These are phyloP conservation scores for Antitrichia curtipendula DNA, from an alignment of 225 moss, liverwort and hornwort species.

Conservation along the genomic window DNA sequence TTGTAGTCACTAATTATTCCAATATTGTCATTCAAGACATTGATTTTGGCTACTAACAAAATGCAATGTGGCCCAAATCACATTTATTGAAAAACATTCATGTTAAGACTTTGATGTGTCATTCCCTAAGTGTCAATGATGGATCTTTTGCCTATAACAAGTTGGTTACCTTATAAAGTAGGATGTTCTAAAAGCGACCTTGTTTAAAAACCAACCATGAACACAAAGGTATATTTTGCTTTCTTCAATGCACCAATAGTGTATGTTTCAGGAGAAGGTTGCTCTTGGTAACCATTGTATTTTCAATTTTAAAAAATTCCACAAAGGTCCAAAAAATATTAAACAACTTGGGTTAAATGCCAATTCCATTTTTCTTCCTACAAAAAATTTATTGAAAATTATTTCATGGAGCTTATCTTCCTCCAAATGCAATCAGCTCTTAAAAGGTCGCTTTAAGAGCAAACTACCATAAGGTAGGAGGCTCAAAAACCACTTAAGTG, in stretches of 20 bases:
- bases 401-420: too few species aligned
- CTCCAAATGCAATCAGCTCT: not conserved
- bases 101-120: not conserved
- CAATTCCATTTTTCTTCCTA: not conserved
- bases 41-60: not conserved
- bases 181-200: rapidly evolving
- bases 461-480: too few species aligned
- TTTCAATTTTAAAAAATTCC: not conserved
- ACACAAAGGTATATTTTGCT: not conserved
- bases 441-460: not conserved
- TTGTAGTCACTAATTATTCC: not conserved
- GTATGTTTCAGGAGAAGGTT: not conserved
- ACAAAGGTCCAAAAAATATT: not conserved
- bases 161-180: not conserved
- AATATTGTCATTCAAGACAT: not conserved
- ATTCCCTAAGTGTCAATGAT: not conserved
- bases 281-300: rapidly evolving
- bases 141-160: not conserved
- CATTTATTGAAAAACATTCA: not conserved
- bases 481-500: too few species aligned
- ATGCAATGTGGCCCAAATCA: not conserved
- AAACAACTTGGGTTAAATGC: rapidly evolving
- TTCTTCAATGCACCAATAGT: not conserved
- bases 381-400: rapidly evolving
- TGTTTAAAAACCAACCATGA: not conserved